A percentile compares a stretch with the other conserved stretches of the same genome.
These are phyloP conservation scores for Eleusine indica DNA, from an alignment of 176 grass and related monocot genomes.

Conservation along the genomic window DNA sequence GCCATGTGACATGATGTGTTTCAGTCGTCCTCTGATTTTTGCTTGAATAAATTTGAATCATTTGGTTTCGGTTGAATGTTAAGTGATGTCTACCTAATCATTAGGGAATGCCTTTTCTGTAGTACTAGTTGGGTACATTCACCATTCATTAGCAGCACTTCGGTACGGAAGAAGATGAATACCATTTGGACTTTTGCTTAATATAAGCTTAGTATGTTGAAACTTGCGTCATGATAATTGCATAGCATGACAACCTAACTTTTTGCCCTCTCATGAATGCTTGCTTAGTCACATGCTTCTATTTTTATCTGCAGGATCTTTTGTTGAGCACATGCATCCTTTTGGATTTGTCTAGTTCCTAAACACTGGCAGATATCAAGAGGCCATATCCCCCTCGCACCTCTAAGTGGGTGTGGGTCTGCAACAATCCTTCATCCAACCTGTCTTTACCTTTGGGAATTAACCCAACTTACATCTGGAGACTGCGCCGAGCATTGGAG, in stretches of 20 bases:
- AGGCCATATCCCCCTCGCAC: constrained; percentile 51
- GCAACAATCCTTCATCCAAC: constrained; percentile 36
- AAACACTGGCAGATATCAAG: constrained; percentile 66
- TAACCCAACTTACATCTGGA: constrained; percentile 71
- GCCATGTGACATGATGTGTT: neutral
- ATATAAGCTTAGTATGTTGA: neutral
- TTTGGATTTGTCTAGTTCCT: constrained; percentile 52
- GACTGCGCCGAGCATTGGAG: constrained; percentile 61
- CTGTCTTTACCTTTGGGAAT: constrained; percentile 55
- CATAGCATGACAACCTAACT: neutral
- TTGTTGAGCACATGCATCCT: constrained; percentile 28
- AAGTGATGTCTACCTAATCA: no score
- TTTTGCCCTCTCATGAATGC: neutral
- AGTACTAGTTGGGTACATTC: neutral
- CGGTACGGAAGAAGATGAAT: neutral
- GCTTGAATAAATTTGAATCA: neutral
- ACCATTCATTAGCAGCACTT: neutral
- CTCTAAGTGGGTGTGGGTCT: constrained; percentile 80
- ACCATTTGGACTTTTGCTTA: neutral
- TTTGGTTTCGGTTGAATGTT: constrained; percentile 21
- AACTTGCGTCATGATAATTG: neutral
- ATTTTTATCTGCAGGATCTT: constrained; percentile 34
- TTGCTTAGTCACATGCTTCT: neutral
- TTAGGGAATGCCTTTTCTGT: no score
- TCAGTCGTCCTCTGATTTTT: neutral